Base-by-base conservation (phyloP, 257 asterid species). In the Scutellaria galericulata region DNA sequence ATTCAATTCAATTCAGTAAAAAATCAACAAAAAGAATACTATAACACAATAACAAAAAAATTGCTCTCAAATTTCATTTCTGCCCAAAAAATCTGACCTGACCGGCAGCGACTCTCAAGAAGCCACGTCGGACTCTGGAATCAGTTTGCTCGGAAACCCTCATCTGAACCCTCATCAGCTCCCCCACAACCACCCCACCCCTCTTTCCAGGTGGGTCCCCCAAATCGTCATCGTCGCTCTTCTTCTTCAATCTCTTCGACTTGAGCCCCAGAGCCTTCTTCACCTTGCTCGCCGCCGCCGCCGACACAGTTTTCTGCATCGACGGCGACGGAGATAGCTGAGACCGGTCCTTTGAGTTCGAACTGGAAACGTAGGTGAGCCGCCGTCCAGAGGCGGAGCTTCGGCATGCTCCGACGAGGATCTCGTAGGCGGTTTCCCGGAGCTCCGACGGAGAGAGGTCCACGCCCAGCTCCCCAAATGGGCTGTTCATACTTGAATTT, bases 131-230 rank as follows among this genome's bases (percentile, higher is more conserved):
- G 83, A 88, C 82, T 72, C 97, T 85, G 42, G 96, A 88, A 89
- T 93, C 96, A 12, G 80, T 82, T 77, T 79, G 91, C 79, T 91
- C 97, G 37, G 97, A 83, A 61, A 91, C 80, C 80, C 85, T 83
- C 98, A 93, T 88, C 83, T 93, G 98, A 58, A 86, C 77, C 86
- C 96, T 89, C 79, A 91, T 84, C 75, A 93, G 79, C 80, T 93
- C 97, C 50, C 91, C 90, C 69, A 70, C 75, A 37, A 78, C 46
- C 47, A 8, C 81, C 57, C 71, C 82, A 13, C 78, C 76, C 44
- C 76, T 79, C 75, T 71, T 81, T 57, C 66, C 65, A 75, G 24
- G 82, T 44, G 82, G 47, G 6, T 78, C 86, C 44, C 67, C 81
- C 64, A 39, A 50, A 46, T 51, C 75, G 14, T 53, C 70, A 11